Evolutionary conservation across 1,284 basidiomycete species (phyloP).

Genomic region (Rugosomyces carneus): DNA sequence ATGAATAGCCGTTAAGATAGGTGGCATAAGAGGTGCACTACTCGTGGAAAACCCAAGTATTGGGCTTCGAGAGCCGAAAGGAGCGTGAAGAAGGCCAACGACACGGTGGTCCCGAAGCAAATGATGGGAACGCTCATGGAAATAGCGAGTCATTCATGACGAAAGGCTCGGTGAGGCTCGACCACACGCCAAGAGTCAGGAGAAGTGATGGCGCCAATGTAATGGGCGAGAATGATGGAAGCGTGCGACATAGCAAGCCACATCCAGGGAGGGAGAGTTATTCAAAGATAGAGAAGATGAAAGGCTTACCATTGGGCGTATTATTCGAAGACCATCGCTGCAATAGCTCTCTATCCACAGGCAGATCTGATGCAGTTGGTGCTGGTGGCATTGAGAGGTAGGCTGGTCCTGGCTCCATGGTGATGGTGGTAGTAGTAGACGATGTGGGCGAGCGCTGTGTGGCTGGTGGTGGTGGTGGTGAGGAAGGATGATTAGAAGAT

Average conservation of each 20-base stretch:
- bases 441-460: too few relatives aligned
- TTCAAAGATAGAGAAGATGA: too few relatives aligned
- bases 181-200: not conserved
- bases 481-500: not conserved
- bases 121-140: not conserved
- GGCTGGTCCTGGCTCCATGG: constrained; percentile 4
- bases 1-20: too few relatives aligned
- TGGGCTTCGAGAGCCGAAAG: not conserved
- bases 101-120: too few relatives aligned
- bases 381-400: constrained; percentile 11
- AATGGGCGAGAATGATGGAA: too few relatives aligned
- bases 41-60: not conserved
- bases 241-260: not conserved
- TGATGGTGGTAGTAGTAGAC: too few relatives aligned
- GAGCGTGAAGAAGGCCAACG: too few relatives aligned
- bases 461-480: not conserved
- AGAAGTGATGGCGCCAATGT: too few relatives aligned
- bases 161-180: not conserved
- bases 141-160: constrained; percentile 2
- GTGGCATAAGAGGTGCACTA: too few relatives aligned
- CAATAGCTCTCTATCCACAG: constrained; percentile 14
- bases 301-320: constrained; percentile 9
- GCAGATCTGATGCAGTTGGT: constrained; percentile 12
- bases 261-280: too few relatives aligned
- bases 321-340: constrained; percentile 14